These are phyloP conservation scores for Microglena sp. DNA, from an alignment of 139 green algal species.

Conservation along the genomic window DNA sequence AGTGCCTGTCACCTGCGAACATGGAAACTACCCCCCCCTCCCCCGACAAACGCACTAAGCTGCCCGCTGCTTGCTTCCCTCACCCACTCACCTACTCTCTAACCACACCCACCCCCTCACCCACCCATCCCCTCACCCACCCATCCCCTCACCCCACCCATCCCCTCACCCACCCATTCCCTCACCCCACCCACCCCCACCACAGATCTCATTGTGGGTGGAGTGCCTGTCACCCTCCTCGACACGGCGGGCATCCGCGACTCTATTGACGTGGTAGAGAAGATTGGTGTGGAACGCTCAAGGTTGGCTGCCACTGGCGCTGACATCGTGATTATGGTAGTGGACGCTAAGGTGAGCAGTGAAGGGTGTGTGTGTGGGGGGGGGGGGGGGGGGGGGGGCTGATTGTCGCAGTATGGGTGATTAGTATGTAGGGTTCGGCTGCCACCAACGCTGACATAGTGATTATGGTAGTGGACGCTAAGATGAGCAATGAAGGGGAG, in stretches of 20 bases:
- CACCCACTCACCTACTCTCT: too few species aligned
- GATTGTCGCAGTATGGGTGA: slow-evolving; percentile 70
- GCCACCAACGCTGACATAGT: slow-evolving; percentile 71
- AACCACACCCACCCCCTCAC: not conserved
- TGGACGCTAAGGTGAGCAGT: slow-evolving; percentile 55
- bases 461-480: slow-evolving; percentile 74
- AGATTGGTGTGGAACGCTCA: slow-evolving; percentile 61
- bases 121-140: not conserved
- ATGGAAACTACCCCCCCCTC: too few species aligned
- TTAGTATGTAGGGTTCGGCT: slow-evolving; percentile 62
- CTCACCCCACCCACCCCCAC: not conserved
- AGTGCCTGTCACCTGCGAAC: too few species aligned
- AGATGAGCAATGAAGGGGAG: too few species aligned
- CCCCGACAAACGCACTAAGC: too few species aligned
- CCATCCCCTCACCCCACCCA: not conserved
- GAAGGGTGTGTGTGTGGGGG: too few species aligned
- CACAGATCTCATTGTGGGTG: slow-evolving; percentile 49
- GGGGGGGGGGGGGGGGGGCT: too few species aligned
- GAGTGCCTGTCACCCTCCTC: slow-evolving; percentile 82
- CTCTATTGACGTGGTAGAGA: slow-evolving; percentile 69
- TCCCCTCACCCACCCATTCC: not conserved
- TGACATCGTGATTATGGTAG: slow-evolving; percentile 81
- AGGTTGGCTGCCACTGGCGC: slow-evolving; percentile 45
- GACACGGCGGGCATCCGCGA: slow-evolving; percentile 88
- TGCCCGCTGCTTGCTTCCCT: too few species aligned